Evolutionary conservation across 2,329 filamentous ascomycete genomes (phyloP), one percentile per base, ranked within the genome.

Genomic region (Penicillium vulpinum): DNA sequence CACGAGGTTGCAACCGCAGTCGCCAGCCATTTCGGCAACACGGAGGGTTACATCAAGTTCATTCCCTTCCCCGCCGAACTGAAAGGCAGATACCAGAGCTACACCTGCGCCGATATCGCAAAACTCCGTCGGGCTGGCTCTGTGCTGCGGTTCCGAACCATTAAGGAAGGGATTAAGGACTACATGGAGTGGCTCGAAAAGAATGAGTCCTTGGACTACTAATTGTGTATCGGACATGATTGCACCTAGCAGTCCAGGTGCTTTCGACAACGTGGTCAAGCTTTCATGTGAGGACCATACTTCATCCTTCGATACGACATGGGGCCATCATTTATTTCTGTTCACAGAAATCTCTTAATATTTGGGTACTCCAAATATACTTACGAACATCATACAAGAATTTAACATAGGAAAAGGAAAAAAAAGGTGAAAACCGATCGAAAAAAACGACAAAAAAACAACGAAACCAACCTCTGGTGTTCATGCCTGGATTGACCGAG

Each of bases 111-210:
- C 5, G 40, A 56, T 22, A 51, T 51, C 15, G 36, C 53, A 6
- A 56, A 51, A 26, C 53, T 56, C 24, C 47, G 53, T n/a, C 38
- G 53, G 11, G 33, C 40, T 16, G 46, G 38, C n/a, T 51, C 47
- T 11, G 35, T 21, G 26, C n/a, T 56, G 31, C 40, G 39, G 4
- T 56, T 56, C 21, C 47, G 53, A 4, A 16, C n/a, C 5, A 44
- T 51, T 8, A 22, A 56, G 26, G 29, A 56, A 15, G 53, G 53
- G 0, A 31, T 56, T 2, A 31, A 24, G 39, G 47, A 56, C 15
- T 56, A 56, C 21, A 16, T 51, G 47, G 47, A 51, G 16, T 51
- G 47, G 53, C 53, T 56, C 28, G 53, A 56, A 8, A n/a, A 36
- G 2, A 16, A 35, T 6, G 26, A 51, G 2, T 13, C 18, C 3